These are phyloP conservation scores for Thinopyrum elongatum DNA, from an alignment of 176 grass and related monocot species.

Conservation along the genomic window DNA sequence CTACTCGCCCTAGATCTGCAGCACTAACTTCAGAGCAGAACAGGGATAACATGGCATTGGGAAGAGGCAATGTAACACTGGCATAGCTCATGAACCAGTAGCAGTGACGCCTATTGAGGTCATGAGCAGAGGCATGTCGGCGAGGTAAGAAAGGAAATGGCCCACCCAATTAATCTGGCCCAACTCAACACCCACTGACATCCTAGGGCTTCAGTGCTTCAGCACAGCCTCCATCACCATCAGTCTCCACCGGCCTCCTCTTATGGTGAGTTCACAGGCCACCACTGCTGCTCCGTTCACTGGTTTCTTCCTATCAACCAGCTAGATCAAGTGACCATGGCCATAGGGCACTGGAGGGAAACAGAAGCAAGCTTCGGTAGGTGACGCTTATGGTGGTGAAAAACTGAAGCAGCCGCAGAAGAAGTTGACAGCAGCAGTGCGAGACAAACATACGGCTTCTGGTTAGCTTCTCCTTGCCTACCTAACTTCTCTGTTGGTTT, in stretches of 20 bases:
- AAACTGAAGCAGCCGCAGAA: not conserved
- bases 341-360: not conserved
- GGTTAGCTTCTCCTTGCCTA: not conserved
- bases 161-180: too few species aligned
- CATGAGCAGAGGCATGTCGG: too few species aligned
- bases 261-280: not conserved
- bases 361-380: not conserved
- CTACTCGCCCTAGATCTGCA: not conserved
- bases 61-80: too few species aligned
- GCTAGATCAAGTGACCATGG: not conserved
- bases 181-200: not conserved
- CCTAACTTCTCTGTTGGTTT: not conserved
- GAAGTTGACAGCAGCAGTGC: not conserved
- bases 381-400: not conserved
- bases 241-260: not conserved
- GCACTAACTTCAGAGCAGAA: not conserved
- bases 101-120: too few species aligned
- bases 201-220: not conserved
- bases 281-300: not conserved
- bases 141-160: too few species aligned
- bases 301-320: not conserved
- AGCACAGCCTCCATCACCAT: not conserved
- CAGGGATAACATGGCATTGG: not conserved
- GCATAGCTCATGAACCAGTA: too few species aligned
- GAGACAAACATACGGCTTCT: not conserved